These are phyloP conservation scores for Brassica incana DNA, from an alignment of 345 rosid genomes.

Conservation along the genomic window DNA sequence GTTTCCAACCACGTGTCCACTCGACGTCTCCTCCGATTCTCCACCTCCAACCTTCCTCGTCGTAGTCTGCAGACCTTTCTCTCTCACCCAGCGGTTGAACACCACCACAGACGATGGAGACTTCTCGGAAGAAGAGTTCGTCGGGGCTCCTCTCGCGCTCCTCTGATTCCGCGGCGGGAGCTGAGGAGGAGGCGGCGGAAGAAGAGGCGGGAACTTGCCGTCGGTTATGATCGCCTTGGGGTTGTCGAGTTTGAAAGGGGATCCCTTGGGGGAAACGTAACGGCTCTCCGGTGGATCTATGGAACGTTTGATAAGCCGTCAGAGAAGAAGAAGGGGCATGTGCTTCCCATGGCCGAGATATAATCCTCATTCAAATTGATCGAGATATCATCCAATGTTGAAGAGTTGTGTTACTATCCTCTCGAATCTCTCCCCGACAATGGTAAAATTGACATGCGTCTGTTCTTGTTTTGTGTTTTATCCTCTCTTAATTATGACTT, in stretches of 20 bases:
- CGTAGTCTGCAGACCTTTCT: conserved; percentile 37
- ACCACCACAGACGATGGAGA: conserved; percentile 38
- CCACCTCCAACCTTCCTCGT: conserved; percentile 42
- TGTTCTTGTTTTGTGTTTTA: too few relatives aligned
- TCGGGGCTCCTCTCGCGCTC: conserved; percentile 19
- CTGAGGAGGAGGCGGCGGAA: conserved; percentile 34
- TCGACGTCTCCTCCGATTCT: background rate
- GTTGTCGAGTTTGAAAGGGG: conserved; percentile 53
- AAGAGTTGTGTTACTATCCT: too few relatives aligned
- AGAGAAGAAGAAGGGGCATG: too few relatives aligned
- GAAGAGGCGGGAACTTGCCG: conserved; percentile 49
- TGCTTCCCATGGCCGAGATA: too few relatives aligned
- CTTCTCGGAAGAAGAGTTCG: conserved; percentile 20
- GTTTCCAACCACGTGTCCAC: too few relatives aligned
- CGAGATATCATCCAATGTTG: too few relatives aligned
- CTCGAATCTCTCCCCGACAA: too few relatives aligned
- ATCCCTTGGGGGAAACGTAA: conserved; percentile 61
- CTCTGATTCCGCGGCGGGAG: conserved; percentile 31
- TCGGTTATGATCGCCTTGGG: conserved; percentile 57
- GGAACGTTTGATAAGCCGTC: too few relatives aligned
- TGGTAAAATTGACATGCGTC: too few relatives aligned
- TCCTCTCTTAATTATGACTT: too few relatives aligned
- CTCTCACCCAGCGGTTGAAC: conserved; percentile 49
- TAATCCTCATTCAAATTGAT: too few relatives aligned
- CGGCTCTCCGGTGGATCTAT: conserved; percentile 51